Evolutionary conservation across 1,139 yeast genomes (phyloP).

Genomic region (Candida tetrigidarum): DNA sequence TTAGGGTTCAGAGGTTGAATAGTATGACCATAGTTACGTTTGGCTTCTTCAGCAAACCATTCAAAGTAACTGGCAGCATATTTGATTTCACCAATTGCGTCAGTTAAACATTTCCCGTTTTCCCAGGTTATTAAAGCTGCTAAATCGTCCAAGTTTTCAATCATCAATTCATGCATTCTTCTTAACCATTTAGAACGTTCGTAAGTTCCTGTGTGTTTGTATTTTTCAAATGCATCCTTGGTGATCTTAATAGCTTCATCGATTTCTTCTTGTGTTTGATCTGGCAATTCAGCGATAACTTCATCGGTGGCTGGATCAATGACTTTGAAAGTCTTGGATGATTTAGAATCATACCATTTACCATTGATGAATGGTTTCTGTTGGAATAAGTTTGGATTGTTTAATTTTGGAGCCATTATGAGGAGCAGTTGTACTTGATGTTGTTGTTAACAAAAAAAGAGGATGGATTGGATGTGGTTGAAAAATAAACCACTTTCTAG

Average conservation of each 20-base stretch:
- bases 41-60: constrained; percentile 51
- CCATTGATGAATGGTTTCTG: constrained; percentile 71
- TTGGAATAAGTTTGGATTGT: constrained; percentile 60
- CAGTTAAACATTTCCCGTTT: constrained; percentile 46
- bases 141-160: constrained; percentile 46
- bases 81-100: constrained; percentile 45
- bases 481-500: neutral
- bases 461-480: neutral
- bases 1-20: constrained; percentile 44
- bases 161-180: constrained; percentile 51
- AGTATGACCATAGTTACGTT: constrained; percentile 44
- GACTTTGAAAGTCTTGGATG: constrained; percentile 64
- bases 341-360: constrained; percentile 59
- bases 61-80: constrained; percentile 50
- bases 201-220: constrained; percentile 62
- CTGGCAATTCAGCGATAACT: constrained; percentile 58
- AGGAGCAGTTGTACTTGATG: neutral
- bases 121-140: constrained; percentile 48
- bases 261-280: constrained; percentile 57
- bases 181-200: constrained; percentile 70
- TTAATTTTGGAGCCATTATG: constrained; percentile 29
- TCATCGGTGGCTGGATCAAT: constrained; percentile 75
- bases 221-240: constrained; percentile 58
- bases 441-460: neutral
- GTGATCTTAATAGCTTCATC: constrained; percentile 69